Base-by-base conservation (phyloP, 140 eudicot genomes). In the Bidens hawaiensis region DNA sequence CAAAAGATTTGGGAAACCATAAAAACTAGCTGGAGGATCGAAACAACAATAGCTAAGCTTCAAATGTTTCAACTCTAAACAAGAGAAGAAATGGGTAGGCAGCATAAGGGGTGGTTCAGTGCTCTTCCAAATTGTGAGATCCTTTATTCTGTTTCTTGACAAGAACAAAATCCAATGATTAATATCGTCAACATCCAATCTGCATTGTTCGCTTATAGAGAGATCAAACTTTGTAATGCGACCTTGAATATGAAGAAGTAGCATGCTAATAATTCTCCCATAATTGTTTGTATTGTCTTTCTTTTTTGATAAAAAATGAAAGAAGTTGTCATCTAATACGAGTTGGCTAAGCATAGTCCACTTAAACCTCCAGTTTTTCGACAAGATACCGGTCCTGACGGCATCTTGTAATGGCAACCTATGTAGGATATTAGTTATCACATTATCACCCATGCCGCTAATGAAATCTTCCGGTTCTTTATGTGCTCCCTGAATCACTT, bases 401-500 rank as follows among this genome's bases (percentile, higher is more conserved):
- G 19, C 48, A n/a, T 42, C 19, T 42, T 42, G 48, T 3, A 42
- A 42, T 3, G 48, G 19, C 48, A 42, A 42, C 1, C 48, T 17
- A 42, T n/a, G n/a, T 14, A 38, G 45, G 3, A 38, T 38, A 12
- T 42, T 4, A n/a, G 48, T n/a, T 42, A 42, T 19, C 19, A n/a
- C 48, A n/a, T 42, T n/a, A n/a, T 42, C 19, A 0, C 18, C 18
- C 48, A 42, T 42, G 19, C 6, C n/a, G 74, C 48, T 42, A 42
- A 68, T 68, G 26, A 56, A 6, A 55, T 42, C 58, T 36, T 67
- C 42, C n/a, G 51, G 5, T 34, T 47, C 52, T 55, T 38, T 24
- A 36, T 12, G 12, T 23, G 27, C n/a, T n/a, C n/a, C n/a, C n/a
- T n/a, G n/a, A n/a, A n/a, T 25, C 36, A 6, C 36, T 9, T 18